phyloP scores from a whole-genome alignment of 1,284 basidiomycete genomes.

The Apiotrichum gamsii region DNA sequence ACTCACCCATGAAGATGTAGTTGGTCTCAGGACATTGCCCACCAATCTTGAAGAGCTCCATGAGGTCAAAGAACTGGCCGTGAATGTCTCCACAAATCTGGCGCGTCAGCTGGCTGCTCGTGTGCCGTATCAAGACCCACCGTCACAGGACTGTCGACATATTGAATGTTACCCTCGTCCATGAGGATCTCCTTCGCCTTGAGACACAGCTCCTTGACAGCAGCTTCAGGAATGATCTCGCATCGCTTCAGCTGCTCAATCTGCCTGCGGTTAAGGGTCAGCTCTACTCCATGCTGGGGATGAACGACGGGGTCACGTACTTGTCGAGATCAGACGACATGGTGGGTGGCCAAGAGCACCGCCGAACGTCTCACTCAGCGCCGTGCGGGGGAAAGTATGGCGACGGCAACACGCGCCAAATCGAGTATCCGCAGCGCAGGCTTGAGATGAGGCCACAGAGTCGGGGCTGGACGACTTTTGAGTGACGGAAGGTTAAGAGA shows the following conservation, averaged over 20 bases:
- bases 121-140: conserved; percentile 60
- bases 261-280: conserved; percentile 50
- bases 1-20: conserved; percentile 95
- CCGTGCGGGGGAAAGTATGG: too few relatives aligned
- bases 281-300: background rate
- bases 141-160: conserved; percentile 92
- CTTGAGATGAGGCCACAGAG: conserved; percentile 1
- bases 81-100: conserved; percentile 99
- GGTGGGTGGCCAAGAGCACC: too few relatives aligned
- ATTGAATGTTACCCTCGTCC: conserved; percentile 95
- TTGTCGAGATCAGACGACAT: conserved; percentile 42
- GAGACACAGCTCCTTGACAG: conserved; percentile 86
- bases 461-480: too few relatives aligned
- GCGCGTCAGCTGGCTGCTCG: conserved; percentile 1
- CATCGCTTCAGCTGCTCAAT: conserved; percentile 84
- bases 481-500: background rate
- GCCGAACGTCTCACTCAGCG: too few relatives aligned
- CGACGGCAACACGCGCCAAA: too few relatives aligned
- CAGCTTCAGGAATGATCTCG: conserved; percentile 85
- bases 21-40: conserved; percentile 93
- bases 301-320: too few relatives aligned
- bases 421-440: too few relatives aligned
- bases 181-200: conserved; percentile 94
- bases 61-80: conserved; percentile 95
- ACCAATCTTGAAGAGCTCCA: conserved; percentile 94